A percentile compares a stretch with the other conserved stretches of the same genome.
phyloP scores from a whole-genome alignment of 179 eudicot species.

The Drosera spatulata region DNA sequence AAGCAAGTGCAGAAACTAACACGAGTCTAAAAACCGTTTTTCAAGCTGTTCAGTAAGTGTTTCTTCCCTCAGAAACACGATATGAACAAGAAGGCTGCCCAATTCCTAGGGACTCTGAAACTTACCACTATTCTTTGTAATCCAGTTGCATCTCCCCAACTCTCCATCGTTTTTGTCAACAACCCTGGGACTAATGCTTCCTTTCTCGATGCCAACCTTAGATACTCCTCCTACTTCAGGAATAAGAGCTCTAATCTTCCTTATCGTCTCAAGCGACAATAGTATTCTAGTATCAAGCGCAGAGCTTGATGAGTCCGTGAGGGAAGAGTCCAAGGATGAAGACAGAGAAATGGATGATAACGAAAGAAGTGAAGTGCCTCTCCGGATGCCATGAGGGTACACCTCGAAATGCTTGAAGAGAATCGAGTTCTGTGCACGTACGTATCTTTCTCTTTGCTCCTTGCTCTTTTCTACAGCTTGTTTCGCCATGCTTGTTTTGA shows the following conservation, averaged over 20 bases:
- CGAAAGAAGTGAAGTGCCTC: slow-evolving; percentile 60
- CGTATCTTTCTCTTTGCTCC: slow-evolving; percentile 33
- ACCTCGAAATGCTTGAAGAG: slow-evolving; percentile 61
- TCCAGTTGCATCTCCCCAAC: slow-evolving; percentile 81
- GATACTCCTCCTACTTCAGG: slow-evolving; percentile 19
- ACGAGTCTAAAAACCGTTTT: no score
- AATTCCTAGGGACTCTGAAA: not conserved
- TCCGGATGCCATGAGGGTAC: slow-evolving; percentile 60
- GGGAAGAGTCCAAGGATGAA: slow-evolving; percentile 48
- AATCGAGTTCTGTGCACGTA: slow-evolving; percentile 23
- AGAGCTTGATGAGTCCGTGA: slow-evolving; percentile 33
- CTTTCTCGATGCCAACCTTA: slow-evolving; percentile 12
- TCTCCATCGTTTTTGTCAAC: not conserved
- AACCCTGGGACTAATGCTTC: not conserved
- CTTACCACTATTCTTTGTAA: slow-evolving; percentile 80
- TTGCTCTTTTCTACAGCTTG: slow-evolving; percentile 46
- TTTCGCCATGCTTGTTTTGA: slow-evolving; percentile 39
- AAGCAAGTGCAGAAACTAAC: no score
- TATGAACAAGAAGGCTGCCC: no score
- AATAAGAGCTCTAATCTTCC: slow-evolving; percentile 13
- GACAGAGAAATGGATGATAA: slow-evolving; percentile 61
- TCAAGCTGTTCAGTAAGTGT: no score
- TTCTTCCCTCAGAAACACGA: no score
- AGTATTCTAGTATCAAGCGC: slow-evolving; percentile 61
- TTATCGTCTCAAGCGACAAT: slow-evolving; percentile 35